Base-by-base conservation (phyloP, 208 protist genomes). In the Crithidia acanthocephali region DNA sequence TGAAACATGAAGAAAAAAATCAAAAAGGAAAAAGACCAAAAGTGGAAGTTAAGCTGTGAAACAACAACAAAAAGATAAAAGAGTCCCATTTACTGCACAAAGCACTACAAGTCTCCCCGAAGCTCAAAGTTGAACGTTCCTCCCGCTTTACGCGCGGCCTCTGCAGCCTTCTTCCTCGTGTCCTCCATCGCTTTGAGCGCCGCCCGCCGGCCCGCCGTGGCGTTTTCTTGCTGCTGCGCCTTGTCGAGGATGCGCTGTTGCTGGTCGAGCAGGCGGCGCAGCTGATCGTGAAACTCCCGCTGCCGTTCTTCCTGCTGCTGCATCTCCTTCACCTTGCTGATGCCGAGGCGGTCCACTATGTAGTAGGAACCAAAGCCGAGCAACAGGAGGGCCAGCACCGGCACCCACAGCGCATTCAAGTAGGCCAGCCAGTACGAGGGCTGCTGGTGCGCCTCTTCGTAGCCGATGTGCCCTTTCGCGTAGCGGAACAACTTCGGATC, bases 381-480 rank as follows among this genome's bases (percentile, higher is more conserved):
- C 9, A 76, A 32, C 9, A 71, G 22, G 2, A 86, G 42, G 8
- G 76, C 59, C 27, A 83, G 74, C 20, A 85, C 28, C 1, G 83
- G 75, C 30, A 87, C 74, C 74, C 64, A 82, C 55, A 87, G 59
- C 51, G 74, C 71, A 25, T 70, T 69, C 13, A 81, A 2, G 47
- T 73, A 68, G 23, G 55, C 48, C 8, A 58, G 63, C 55, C 73
- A 74, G 53, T 73, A 69, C 45, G 70, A 74, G 23, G 64, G 64
- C 37, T 27, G 15, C 8, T 40, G 67, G 45, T 80, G 81, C 22
- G 87, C 47, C 53, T 87, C 85, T 25, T 79, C 72, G 56, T 90
- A 93, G n/a, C 88, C 88, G 40, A 89, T 77, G 64, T 93, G 88
- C 0, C 76, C 81, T 16, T 56, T 47, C n/a, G 33, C 53, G 50